Conservation (phyloP, 441 rosid genomes). For the Croton setiger region DNA sequence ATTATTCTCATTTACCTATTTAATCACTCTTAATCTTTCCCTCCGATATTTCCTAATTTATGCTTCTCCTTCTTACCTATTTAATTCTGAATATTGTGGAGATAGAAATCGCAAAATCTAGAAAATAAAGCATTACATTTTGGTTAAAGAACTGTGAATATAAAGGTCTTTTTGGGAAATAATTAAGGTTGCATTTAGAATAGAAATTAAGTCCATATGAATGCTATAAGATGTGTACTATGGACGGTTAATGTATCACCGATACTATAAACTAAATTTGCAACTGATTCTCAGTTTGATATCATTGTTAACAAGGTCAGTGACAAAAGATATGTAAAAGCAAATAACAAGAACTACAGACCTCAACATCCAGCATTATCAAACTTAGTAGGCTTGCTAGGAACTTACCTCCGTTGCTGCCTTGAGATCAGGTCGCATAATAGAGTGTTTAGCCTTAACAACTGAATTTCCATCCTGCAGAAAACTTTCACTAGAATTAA, state of each 20-base stretch:
- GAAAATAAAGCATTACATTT: background rate
- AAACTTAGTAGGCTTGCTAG: background rate
- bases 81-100: background rate
- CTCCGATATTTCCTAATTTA: background rate
- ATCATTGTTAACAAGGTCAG: background rate
- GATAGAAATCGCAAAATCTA: background rate
- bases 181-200: background rate
- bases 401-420: conserved; percentile 25
- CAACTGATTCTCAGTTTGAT: background rate
- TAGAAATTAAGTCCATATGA: background rate
- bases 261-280: background rate
- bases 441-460: background rate
- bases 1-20: background rate
- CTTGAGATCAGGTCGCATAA: conserved; percentile 18
- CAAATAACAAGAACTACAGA: background rate
- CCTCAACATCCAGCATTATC: background rate
- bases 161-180: background rate
- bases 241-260: too few relatives aligned
- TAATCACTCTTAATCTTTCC: background rate
- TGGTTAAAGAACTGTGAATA: background rate
- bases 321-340: background rate
- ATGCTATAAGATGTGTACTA: background rate
- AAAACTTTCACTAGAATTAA: background rate
- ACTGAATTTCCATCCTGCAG: background rate
- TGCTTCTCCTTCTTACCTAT: background rate